Base-by-base conservation (phyloP, 2,329 filamentous ascomycete genomes). In the Nigrograna mackinnonii region DNA sequence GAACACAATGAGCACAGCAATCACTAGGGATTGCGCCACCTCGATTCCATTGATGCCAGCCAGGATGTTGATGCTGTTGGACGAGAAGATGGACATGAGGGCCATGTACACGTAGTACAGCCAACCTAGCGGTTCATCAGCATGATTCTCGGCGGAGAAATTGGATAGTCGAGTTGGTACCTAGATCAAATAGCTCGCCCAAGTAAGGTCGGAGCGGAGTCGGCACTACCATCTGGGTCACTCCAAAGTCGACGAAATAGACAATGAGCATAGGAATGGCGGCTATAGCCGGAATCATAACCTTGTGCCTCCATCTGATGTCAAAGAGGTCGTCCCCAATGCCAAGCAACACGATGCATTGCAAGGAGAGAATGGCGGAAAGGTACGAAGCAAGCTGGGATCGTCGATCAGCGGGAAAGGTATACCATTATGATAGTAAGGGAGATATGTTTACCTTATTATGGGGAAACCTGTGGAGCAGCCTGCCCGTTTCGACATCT, bases 11-110 rank as follows among this genome's bases (percentile, higher is more conserved):
- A 97, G 80, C 39, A 84, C 69, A 19, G 91, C 92, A 64, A 99
- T 89, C 50, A 96, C 88, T 49, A 99, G 77, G 46, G 91, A 96
- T 72, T 99, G 94, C 9, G 87, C 84, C 41, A 97, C 94, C 69
- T 99, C 94, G 66, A 99, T 94, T 41, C 94, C 94, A 69, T 99
- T 99, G 70, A 99, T 89, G n/a, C 94, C 94, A 0, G 94, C 94
- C n/a, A 99, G 78, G 73, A 99, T 99, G 76, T 99, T 99, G 80
- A 99, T 99, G 69, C 90, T 91, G 74, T 99, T 97, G 5, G 94
- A 91, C 56, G 91, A 95, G 76, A 99, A 99, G 69, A 99, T 99
- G 65, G 92, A 89, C 55, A 99, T 82, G 43, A 88, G 86, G 39
- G 90, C 89, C 94, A 99, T 99, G 78, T 97, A 99, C 62, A 86